These are phyloP conservation scores for Boletellus emodensis DNA, from an alignment of 768 basidiomycete species.

Conservation along the genomic window DNA sequence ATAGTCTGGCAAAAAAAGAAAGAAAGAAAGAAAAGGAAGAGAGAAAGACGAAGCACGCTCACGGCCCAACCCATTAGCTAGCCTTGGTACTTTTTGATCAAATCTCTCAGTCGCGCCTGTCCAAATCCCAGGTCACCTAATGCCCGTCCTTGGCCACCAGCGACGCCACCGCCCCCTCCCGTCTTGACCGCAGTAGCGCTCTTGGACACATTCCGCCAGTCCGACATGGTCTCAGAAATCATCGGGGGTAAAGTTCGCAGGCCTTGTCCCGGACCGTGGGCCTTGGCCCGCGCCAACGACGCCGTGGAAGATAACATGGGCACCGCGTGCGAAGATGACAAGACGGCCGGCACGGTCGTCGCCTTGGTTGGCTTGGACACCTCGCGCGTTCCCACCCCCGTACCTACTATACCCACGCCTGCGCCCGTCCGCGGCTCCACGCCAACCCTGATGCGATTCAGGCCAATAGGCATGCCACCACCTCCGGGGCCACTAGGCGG, in stretches of 20 bases:
- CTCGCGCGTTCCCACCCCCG: constrained; percentile 15
- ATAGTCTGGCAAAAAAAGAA: background rate
- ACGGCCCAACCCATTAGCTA: background rate
- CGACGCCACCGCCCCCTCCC: background rate
- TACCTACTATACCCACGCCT: background rate
- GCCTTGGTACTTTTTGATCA: constrained; percentile 79
- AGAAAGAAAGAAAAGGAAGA: background rate
- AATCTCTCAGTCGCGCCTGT: constrained; percentile 68
- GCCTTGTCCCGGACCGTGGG: constrained; percentile 16
- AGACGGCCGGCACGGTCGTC: constrained; percentile 60
- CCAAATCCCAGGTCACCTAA: constrained; percentile 63
- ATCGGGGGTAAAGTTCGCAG: constrained; percentile 28
- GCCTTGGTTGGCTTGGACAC: constrained; percentile 48
- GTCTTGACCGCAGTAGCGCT: constrained; percentile 5
- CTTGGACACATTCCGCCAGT: constrained; percentile 12
- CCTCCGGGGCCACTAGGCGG: background rate
- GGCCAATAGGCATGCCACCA: background rate
- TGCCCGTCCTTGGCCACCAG: constrained; percentile 10
- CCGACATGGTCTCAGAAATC: constrained; percentile 30
- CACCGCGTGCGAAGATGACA: constrained; percentile 69
- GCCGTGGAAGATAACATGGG: constrained; percentile 75
- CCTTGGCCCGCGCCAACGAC: constrained; percentile 56
- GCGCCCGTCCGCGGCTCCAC: background rate
- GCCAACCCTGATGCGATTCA: background rate
- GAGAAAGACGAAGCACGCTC: background rate